A percentile compares a stretch with the other conserved stretches of the same genome.
Conservation (phyloP, 129 eudicot genomes). For the Dittrichia graveolens region DNA sequence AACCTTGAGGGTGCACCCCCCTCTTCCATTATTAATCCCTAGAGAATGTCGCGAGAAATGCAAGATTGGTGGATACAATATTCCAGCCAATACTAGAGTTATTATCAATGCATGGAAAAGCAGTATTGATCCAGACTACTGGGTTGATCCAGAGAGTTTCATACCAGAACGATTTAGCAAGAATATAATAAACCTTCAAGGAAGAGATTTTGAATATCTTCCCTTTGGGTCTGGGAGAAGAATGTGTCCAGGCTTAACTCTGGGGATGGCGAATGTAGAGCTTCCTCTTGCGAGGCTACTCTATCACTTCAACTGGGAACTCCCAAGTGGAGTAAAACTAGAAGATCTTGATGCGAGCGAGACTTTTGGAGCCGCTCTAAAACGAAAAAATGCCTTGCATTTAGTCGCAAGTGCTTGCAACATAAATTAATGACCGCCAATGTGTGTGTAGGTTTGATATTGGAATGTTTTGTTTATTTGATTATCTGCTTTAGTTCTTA, state of each 20-base stretch:
- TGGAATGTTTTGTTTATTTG: neutral
- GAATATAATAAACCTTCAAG: neutral
- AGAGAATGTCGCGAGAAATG: constrained; percentile 3
- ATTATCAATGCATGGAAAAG: neutral
- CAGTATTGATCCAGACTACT: neutral
- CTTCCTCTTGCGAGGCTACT: neutral
- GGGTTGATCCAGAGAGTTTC: neutral
- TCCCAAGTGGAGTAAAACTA: neutral
- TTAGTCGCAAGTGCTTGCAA: neutral
- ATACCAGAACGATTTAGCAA: neutral
- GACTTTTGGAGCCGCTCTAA: constrained; percentile 4
- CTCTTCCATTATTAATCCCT: neutral
- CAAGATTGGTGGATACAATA: neutral
- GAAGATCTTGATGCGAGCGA: neutral
- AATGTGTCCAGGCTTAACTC: neutral
- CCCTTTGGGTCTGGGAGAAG: constrained; percentile 3
- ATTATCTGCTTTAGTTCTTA: neutral
- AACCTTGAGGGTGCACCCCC: constrained; percentile 9
- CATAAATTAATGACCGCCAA: neutral
- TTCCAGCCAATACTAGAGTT: neutral
- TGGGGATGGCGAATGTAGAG: constrained; percentile 2
- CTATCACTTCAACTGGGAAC: constrained; percentile 6
- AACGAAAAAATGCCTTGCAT: neutral
- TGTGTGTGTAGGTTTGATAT: neutral
- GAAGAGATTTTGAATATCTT: neutral